These are phyloP conservation scores for Trichophyton rubrum DNA, from an alignment of 2,329 filamentous ascomycete species.

Conservation along the genomic window DNA sequence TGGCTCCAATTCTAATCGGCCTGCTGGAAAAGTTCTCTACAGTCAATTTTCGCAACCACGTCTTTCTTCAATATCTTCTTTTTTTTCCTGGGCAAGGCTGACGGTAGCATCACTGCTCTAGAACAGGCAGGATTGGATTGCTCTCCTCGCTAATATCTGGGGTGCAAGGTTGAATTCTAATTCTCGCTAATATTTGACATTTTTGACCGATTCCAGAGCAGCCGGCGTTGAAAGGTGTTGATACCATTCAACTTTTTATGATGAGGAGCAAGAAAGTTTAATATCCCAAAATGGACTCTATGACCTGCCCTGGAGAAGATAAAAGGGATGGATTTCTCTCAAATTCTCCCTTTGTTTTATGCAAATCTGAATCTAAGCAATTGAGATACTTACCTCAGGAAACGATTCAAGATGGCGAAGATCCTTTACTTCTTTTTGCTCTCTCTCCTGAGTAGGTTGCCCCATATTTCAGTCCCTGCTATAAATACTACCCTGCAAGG, in stretches of 20 bases:
- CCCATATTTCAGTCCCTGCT: background rate
- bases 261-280: background rate
- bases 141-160: background rate
- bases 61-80: background rate
- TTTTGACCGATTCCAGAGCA: background rate
- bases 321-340: background rate
- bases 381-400: background rate
- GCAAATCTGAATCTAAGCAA: background rate
- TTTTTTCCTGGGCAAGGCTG: background rate
- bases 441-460: background rate
- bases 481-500: background rate
- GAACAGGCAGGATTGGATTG: background rate
- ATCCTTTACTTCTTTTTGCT: background rate
- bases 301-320: background rate
- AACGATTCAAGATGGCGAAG: background rate
- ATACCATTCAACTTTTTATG: background rate
- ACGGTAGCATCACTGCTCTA: background rate
- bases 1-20: background rate
- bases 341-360: background rate
- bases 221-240: background rate
- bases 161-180: background rate
- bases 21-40: background rate
- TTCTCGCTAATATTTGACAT: conserved; percentile 1
- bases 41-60: background rate
- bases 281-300: background rate